Evolutionary conservation across 1,284 basidiomycete species (phyloP), one percentile per base, ranked within the genome.

Genomic region (Butyriboletus regius): DNA sequence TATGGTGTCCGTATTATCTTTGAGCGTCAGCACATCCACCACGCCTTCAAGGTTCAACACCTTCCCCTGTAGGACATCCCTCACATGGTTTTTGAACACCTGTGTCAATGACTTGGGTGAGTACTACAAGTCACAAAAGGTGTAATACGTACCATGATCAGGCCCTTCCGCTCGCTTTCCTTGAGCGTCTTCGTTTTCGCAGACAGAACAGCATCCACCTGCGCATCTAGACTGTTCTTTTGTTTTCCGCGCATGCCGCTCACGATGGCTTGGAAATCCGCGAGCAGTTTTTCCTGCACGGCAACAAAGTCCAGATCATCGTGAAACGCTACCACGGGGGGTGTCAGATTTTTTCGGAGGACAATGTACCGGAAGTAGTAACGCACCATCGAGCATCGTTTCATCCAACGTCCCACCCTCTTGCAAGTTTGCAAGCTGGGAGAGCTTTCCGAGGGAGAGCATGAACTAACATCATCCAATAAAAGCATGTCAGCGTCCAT

Each of bases 381-480:
- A n/a, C 40, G 31, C 60, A 85, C 83, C 73, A 59, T 83, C 78
- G n/a, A 84, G 66, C 36, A 73, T 65, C 22, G 63, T 58, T 40
- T 81, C 76, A 42, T 81, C 76, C 22, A 71, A 56, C 2, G 54
- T 46, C n/a, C 63, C 63, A 35, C 54, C 54, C 48, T 88, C 81
- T 54, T 85, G 81, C 51, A 85, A 64, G 52, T 87, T 79, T 7
- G 89, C 88, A 8, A 97, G 75, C 51, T 89, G 82, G 0, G 88
- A 76, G 7, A 98, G 78, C 70, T 98, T 98, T 38, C 88, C 88
- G 28, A 98, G 81, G 61, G 91, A 94, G 48, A 95, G 78, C 76
- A 93, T 85, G 43, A 95, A 74, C 90, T 96, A 62, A 34, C 50
- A 28, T 10, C 41, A 33, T 43, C 17, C 46, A 43, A 47, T 8